Percentiles rank a stretch among this genome's conserved stretches.
phyloP scores from a whole-genome alignment of 225 moss, liverwort and hornwort species.

The Anthoceros angustus region DNA sequence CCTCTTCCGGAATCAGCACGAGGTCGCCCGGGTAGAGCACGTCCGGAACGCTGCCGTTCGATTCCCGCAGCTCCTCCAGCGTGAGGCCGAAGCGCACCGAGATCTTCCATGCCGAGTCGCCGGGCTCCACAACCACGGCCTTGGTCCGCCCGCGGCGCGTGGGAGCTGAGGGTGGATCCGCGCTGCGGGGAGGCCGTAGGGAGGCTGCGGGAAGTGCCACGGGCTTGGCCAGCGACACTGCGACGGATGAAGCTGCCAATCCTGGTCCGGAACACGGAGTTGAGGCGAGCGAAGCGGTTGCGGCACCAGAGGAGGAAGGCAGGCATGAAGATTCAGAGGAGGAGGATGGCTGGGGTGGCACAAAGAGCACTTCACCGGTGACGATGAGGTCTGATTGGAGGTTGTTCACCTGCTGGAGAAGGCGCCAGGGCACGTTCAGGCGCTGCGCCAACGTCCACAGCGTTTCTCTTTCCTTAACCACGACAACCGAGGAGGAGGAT shows the following conservation, averaged over 20 bases:
- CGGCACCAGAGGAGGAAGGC: neutral
- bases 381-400: too few species aligned
- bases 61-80: conserved; percentile 38
- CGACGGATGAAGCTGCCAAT: neutral
- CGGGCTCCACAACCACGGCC: conserved; percentile 54
- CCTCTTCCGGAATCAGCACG: conserved; percentile 54
- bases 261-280: neutral
- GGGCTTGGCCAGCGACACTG: neutral
- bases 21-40: conserved; percentile 62
- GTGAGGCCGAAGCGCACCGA: conserved; percentile 67
- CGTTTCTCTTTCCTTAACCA: too few species aligned
- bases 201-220: neutral
- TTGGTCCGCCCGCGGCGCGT: conserved; percentile 18
- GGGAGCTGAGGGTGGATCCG: conserved; percentile 12
- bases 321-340: conserved; percentile 1
- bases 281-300: neutral
- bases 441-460: too few species aligned
- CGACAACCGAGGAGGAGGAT: too few species aligned
- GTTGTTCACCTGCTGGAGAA: too few species aligned
- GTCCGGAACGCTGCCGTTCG: conserved; percentile 45
- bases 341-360: neutral
- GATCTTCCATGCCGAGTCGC: conserved; percentile 66
- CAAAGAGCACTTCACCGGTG: too few species aligned
- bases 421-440: too few species aligned
- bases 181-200: neutral